Evolutionary conservation across 257 asterid species (phyloP).

Genomic region (Dorcoceras hygrometricum): DNA sequence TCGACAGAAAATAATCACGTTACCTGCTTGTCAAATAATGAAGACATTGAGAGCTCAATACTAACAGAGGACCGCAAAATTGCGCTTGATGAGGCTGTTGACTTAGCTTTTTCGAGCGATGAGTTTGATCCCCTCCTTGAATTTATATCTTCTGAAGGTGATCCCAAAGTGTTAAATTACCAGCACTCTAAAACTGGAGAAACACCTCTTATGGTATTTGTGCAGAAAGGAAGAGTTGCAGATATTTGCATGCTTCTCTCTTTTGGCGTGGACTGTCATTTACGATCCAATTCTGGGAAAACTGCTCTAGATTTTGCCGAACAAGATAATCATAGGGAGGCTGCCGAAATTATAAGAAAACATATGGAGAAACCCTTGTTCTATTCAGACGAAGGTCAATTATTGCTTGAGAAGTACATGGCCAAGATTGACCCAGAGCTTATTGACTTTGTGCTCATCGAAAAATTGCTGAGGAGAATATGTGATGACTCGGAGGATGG

Average conservation of each 20-base stretch:
- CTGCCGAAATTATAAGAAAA: constrained; percentile 60
- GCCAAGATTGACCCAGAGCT: constrained; percentile 63
- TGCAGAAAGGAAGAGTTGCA: constrained; percentile 69
- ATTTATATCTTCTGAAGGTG: constrained; percentile 57
- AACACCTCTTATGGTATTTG: constrained; percentile 86
- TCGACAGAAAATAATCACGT: constrained; percentile 40
- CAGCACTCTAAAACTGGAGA: constrained; percentile 75
- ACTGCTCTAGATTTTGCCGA: constrained; percentile 77
- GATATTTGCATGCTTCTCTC: constrained; percentile 90
- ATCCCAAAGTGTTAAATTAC: constrained; percentile 48
- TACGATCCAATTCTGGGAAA: constrained; percentile 51
- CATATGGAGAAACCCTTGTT: constrained; percentile 51
- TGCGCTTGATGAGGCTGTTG: constrained; percentile 83
- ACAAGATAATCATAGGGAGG: constrained; percentile 48
- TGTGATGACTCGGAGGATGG: constrained; percentile 68
- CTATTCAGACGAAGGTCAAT: constrained; percentile 43
- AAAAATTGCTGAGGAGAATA: constrained; percentile 64
- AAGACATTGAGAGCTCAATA: constrained; percentile 31
- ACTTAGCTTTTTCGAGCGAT: constrained; percentile 57
- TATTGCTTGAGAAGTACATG: constrained; percentile 69
- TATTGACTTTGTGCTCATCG: constrained; percentile 75
- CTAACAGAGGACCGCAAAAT: constrained; percentile 56
- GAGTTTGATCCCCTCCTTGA: constrained; percentile 73
- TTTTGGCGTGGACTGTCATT: constrained; percentile 60
- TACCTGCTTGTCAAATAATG: constrained; percentile 24